These are phyloP conservation scores for Orbilia oligospora DNA, from an alignment of 2,329 filamentous ascomycete genomes.

Conservation along the genomic window DNA sequence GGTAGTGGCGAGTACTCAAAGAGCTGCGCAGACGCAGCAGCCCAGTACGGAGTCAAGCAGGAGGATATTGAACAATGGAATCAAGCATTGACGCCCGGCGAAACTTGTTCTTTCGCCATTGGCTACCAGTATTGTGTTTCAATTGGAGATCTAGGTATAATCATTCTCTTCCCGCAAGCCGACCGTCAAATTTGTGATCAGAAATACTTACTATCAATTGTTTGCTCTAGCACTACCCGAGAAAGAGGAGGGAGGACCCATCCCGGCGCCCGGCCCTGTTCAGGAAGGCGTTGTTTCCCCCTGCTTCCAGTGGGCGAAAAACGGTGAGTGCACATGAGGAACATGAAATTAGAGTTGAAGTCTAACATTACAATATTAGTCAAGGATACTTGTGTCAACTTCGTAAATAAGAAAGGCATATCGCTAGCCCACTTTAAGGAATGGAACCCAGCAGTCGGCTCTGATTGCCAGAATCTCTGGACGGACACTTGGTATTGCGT, in stretches of 20 bases:
- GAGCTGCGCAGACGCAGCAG: constrained; percentile 48
- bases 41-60: constrained; percentile 44
- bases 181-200: too few relatives aligned
- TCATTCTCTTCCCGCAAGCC: background rate
- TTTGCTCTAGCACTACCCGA: constrained; percentile 33
- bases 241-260: constrained; percentile 34
- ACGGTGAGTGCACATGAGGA: constrained; percentile 26
- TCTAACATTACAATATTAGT: constrained; percentile 41
- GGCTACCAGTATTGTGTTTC: constrained; percentile 53
- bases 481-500: constrained; percentile 38
- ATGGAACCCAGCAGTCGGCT: constrained; percentile 53
- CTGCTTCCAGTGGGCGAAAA: constrained; percentile 31
- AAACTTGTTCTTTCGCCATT: constrained; percentile 33
- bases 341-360: background rate
- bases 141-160: constrained; percentile 46
- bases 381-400: constrained; percentile 44
- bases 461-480: constrained; percentile 50
- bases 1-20: constrained; percentile 61
- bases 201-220: constrained; percentile 25
- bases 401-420: constrained; percentile 40
- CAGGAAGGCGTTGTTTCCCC: constrained; percentile 45
- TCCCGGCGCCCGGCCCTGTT: constrained; percentile 29
- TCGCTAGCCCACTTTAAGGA: constrained; percentile 49
- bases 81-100: constrained; percentile 39
- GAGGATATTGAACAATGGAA: constrained; percentile 44